Conservation (phyloP, 2,329 filamentous ascomycete genomes). For the Grosmannia huntii region DNA sequence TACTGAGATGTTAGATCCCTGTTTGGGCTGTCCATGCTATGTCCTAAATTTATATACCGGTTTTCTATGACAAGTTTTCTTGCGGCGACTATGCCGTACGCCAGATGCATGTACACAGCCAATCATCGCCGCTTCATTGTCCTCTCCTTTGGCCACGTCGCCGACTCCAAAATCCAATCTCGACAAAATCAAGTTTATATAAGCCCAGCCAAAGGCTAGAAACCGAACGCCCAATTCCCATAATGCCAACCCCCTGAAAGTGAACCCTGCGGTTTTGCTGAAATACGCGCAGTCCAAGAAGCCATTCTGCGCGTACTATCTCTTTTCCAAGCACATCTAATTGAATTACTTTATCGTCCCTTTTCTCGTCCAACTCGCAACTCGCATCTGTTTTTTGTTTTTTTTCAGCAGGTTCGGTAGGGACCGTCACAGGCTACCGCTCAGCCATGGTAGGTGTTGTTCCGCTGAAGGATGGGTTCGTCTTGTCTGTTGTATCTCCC, state of each 20-base stretch:
- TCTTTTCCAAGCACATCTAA: neutral
- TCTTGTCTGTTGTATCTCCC: conserved; percentile 18
- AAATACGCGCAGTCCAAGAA: too few species aligned
- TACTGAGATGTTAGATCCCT: neutral
- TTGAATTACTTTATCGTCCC: neutral
- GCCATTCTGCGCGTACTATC: neutral
- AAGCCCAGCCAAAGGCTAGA: neutral
- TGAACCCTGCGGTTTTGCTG: neutral
- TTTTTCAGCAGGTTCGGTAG: too few species aligned
- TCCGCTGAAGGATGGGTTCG: conserved; percentile 24
- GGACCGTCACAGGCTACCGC: neutral
- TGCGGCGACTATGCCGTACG: neutral
- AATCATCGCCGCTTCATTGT: too few species aligned
- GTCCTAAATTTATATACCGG: neutral
- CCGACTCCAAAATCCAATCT: neutral
- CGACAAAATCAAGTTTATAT: neutral
- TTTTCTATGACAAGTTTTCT: neutral
- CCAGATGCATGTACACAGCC: too few species aligned
- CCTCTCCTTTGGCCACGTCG: too few species aligned
- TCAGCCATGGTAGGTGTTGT: conserved; percentile 11
- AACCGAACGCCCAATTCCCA: neutral
- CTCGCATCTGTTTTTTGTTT: neutral
- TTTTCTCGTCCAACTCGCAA: too few species aligned
- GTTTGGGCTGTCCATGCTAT: neutral
- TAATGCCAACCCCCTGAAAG: neutral